Conservation (phyloP, 352 stramenopile genomes). For the Phytophthora tubulina region DNA sequence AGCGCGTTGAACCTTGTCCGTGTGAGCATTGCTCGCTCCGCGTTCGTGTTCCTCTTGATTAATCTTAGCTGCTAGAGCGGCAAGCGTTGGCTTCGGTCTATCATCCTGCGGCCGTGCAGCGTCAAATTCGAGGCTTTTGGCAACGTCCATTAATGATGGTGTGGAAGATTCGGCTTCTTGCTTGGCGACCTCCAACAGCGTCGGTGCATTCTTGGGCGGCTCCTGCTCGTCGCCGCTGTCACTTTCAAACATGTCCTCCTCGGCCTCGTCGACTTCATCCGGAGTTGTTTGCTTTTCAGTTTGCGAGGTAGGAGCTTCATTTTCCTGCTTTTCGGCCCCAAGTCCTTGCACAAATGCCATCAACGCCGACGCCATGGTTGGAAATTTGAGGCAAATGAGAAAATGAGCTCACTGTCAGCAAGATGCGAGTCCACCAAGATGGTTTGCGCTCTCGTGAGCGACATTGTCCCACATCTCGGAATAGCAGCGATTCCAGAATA, state of each 20-base stretch:
- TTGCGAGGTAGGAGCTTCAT: neutral
- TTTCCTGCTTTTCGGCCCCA: conserved; percentile 28
- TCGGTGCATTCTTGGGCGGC: conserved; percentile 26
- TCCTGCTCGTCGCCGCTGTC: conserved; percentile 40
- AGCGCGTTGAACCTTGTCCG: conserved; percentile 38
- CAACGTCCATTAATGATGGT: conserved; percentile 28
- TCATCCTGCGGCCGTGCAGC: conserved; percentile 17
- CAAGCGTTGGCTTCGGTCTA: conserved; percentile 26
- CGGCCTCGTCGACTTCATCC: conserved; percentile 30
- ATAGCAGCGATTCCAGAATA: conserved; percentile 34
- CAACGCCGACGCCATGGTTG: conserved; percentile 49
- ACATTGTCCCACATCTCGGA: conserved; percentile 29
- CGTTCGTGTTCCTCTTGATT: conserved; percentile 52
- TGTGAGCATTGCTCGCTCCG: conserved; percentile 13
- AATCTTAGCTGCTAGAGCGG: conserved; percentile 49
- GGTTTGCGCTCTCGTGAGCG: neutral
- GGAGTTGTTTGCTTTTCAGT: neutral
- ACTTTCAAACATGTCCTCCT: conserved; percentile 44
- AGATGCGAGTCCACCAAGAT: neutral
- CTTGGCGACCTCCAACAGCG: conserved; percentile 50
- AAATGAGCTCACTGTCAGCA: neutral
- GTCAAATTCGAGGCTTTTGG: conserved; percentile 28
- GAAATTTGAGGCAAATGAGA: conserved; percentile 11
- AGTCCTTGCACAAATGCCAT: conserved; percentile 54
- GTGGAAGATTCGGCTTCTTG: conserved; percentile 27